Conservation (phyloP, 768 basidiomycete species). For the Austroboletus eburneus region DNA sequence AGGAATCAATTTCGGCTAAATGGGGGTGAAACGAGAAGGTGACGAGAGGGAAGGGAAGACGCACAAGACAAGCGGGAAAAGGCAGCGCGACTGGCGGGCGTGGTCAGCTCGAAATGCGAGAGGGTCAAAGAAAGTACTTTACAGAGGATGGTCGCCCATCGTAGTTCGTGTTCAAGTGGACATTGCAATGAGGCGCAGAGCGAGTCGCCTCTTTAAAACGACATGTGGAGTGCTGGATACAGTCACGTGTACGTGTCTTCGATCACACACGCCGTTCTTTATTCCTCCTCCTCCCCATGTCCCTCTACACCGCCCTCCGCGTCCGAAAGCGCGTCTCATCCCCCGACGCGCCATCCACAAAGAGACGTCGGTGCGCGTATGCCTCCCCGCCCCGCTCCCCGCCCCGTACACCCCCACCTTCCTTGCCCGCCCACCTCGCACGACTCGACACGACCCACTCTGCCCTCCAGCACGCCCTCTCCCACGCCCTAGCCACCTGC, state of each 20-base stretch:
- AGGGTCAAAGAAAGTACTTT: background rate
- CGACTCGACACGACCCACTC: conserved; percentile 64
- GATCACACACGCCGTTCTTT: conserved; percentile 14
- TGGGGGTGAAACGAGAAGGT: background rate
- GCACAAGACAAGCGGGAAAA: conserved; percentile 10
- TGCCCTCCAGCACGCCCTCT: conserved; percentile 75
- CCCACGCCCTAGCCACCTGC: conserved; percentile 80
- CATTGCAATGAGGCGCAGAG: conserved; percentile 2
- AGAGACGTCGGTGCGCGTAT: conserved; percentile 59
- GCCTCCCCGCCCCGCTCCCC: conserved; percentile 1
- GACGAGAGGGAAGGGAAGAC: background rate
- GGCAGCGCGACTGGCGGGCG: background rate
- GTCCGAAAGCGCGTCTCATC: conserved; percentile 64
- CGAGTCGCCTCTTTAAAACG: too few species aligned
- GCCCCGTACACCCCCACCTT: conserved; percentile 9
- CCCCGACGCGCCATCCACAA: conserved; percentile 54
- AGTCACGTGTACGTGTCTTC: conserved; percentile 34
- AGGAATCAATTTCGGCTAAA: conserved; percentile 29
- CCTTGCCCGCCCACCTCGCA: conserved; percentile 54
- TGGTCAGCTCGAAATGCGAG: too few species aligned
- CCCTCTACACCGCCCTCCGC: conserved; percentile 38
- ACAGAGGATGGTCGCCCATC: conserved; percentile 21
- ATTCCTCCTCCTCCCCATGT: conserved; percentile 2
- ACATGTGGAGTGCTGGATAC: too few species aligned
- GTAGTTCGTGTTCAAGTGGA: background rate